A percentile compares a stretch with the other conserved stretches of the same genome.
These are phyloP conservation scores for Deuterostichococcus epilithicus DNA, from an alignment of 139 green algal species.

Conservation along the genomic window DNA sequence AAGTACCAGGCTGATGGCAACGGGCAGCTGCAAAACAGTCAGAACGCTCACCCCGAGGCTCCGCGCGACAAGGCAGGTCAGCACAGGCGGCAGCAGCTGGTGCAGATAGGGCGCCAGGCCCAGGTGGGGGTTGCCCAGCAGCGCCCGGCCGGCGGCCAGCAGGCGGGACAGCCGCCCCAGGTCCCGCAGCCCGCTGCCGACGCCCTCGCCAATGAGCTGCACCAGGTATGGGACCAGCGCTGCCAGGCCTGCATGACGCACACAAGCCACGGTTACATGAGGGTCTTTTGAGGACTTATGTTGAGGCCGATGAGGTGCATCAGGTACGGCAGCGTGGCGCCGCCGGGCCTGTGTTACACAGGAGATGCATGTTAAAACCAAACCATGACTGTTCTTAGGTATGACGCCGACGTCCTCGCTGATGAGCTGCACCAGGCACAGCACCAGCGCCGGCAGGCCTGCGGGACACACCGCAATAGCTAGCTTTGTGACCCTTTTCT, in stretches of 20 bases:
- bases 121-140: constrained; percentile 68
- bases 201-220: constrained; percentile 67
- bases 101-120: constrained; percentile 79
- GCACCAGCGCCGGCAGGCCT: constrained; percentile 75
- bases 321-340: too few relatives aligned
- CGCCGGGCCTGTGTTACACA: too few relatives aligned
- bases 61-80: constrained; percentile 74
- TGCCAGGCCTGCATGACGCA: constrained; percentile 53
- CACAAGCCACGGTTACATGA: too few relatives aligned
- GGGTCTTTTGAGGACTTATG: too few relatives aligned
- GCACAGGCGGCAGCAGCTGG: constrained; percentile 73
- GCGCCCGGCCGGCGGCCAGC: constrained; percentile 29
- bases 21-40: background rate
- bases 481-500: too few relatives aligned
- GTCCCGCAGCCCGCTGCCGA: constrained; percentile 30
- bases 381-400: too few relatives aligned
- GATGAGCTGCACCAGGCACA: constrained; percentile 56
- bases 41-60: constrained; percentile 35
- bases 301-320: too few relatives aligned
- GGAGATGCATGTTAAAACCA: too few relatives aligned
- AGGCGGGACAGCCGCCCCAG: constrained; percentile 28
- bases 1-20: too few relatives aligned
- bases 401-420: too few relatives aligned
- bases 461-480: too few relatives aligned
- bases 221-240: constrained; percentile 80